These are phyloP conservation scores for Rhizoctonia solani DNA, from an alignment of 1,284 basidiomycete genomes.

Conservation along the genomic window DNA sequence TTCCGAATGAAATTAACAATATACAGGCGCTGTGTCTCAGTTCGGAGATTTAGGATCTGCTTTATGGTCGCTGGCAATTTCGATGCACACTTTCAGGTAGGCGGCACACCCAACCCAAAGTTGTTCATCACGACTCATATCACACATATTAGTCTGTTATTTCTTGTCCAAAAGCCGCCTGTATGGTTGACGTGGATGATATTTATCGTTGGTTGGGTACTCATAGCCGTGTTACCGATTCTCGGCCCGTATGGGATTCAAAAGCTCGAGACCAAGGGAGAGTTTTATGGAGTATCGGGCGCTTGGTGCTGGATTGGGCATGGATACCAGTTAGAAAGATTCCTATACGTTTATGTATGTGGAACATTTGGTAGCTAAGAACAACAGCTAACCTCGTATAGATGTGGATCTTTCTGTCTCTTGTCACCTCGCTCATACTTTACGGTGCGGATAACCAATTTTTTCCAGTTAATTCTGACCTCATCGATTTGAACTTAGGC, in stretches of 20 bases:
- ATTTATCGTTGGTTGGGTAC: constrained; percentile 4
- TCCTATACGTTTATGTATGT: constrained; percentile 24
- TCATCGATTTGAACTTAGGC: neutral
- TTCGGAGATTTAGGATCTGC: constrained; percentile 19
- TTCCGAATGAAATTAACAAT: neutral
- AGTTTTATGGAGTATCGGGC: constrained; percentile 25
- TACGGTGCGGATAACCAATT: neutral
- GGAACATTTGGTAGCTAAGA: neutral
- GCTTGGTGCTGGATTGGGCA: constrained; percentile 28
- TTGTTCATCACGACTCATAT: neutral
- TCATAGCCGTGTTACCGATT: constrained; percentile 17
- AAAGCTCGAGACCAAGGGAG: constrained; percentile 1
- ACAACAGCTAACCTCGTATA: neutral
- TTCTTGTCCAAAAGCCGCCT: constrained; percentile 9
- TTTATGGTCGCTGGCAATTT: constrained; percentile 20
- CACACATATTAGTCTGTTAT: neutral
- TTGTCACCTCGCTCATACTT: constrained; percentile 4
- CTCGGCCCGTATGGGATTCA: constrained; percentile 8
- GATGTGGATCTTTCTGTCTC: constrained; percentile 21
- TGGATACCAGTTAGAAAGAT: constrained; percentile 17
- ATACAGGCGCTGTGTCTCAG: constrained; percentile 10
- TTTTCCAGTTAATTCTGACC: neutral
- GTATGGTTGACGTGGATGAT: neutral
- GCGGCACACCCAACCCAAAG: neutral
- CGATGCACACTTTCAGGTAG: neutral